Conservation (phyloP, 495 filamentous ascomycete species). For the Massariosphaeria phaeospora region DNA sequence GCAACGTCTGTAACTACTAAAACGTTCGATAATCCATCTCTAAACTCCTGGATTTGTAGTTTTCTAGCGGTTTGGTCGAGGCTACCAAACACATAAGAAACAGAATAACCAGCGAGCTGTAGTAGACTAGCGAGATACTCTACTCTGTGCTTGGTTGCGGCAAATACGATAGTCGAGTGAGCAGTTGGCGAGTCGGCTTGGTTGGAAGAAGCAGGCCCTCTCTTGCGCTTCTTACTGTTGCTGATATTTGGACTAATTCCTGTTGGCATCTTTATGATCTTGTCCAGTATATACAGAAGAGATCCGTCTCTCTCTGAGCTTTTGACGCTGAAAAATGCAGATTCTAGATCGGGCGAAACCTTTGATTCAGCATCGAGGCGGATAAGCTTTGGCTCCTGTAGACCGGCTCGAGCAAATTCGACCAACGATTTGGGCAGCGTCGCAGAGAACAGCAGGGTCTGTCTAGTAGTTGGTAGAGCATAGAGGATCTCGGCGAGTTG, state of each 20-base stretch:
- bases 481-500: conserved; percentile 92
- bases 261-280: conserved; percentile 88
- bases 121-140: conserved; percentile 81
- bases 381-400: conserved; percentile 83
- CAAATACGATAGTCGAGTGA: conserved; percentile 89
- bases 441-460: conserved; percentile 91
- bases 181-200: conserved; percentile 57
- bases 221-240: conserved; percentile 48
- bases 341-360: conserved; percentile 87
- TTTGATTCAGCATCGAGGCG: conserved; percentile 92
- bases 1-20: conserved; percentile 97
- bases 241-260: conserved; percentile 59
- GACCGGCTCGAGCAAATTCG: conserved; percentile 88
- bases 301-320: conserved; percentile 89
- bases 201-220: conserved; percentile 45
- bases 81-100: conserved; percentile 88
- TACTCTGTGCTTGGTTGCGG: conserved; percentile 96
- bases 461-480: conserved; percentile 72
- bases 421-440: conserved; percentile 89
- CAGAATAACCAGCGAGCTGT: conserved; percentile 68
- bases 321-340: conserved; percentile 89
- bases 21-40: conserved; percentile 77
- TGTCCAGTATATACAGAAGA: conserved; percentile 78
- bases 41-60: conserved; percentile 82
- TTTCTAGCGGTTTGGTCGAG: conserved; percentile 90